Evolutionary conservation across 441 rosid genomes (phyloP).

Genomic region (Pelargonium cotyledonis): DNA sequence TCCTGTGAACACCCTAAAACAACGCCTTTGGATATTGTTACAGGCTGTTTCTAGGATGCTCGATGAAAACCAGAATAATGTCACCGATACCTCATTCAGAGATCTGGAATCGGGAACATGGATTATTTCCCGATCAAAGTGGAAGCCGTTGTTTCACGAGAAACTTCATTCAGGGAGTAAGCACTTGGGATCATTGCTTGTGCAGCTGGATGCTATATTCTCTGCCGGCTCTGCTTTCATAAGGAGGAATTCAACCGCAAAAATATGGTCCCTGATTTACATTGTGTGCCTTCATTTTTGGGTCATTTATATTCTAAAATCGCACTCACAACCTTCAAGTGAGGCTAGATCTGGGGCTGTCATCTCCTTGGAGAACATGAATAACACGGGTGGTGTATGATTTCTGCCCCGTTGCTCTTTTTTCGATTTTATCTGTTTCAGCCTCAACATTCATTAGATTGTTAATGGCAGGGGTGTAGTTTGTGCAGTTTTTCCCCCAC

Average conservation of each 20-base stretch:
- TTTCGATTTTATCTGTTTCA: constrained; percentile 9
- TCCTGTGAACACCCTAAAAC: not conserved
- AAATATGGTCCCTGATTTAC: constrained; percentile 65
- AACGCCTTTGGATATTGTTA: constrained; percentile 4
- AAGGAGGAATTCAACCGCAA: constrained; percentile 68
- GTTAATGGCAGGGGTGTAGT: constrained; percentile 14
- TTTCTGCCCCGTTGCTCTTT: constrained; percentile 1
- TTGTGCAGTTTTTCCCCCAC: constrained; percentile 18
- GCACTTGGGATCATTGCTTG: constrained; percentile 62
- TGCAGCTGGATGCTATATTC: constrained; percentile 70
- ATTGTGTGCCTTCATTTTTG: constrained; percentile 80
- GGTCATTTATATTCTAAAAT: constrained; percentile 77
- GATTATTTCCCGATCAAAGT: constrained; percentile 46
- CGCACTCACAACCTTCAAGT: constrained; percentile 42
- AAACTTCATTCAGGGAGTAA: constrained; percentile 60
- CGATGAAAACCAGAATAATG: constrained; percentile 50
- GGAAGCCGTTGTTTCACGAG: constrained; percentile 49
- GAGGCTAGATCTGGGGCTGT: constrained; percentile 61
- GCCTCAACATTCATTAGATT: constrained; percentile 26
- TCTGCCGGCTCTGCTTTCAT: constrained; percentile 65
- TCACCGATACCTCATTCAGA: constrained; percentile 29
- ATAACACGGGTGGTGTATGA: constrained; percentile 44
- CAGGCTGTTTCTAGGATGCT: constrained; percentile 75
- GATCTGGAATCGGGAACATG: constrained; percentile 68
- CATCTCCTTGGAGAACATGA: constrained; percentile 71